These are phyloP conservation scores for Nicotiana obtusifolia DNA, from an alignment of 257 asterid genomes.

Conservation along the genomic window DNA sequence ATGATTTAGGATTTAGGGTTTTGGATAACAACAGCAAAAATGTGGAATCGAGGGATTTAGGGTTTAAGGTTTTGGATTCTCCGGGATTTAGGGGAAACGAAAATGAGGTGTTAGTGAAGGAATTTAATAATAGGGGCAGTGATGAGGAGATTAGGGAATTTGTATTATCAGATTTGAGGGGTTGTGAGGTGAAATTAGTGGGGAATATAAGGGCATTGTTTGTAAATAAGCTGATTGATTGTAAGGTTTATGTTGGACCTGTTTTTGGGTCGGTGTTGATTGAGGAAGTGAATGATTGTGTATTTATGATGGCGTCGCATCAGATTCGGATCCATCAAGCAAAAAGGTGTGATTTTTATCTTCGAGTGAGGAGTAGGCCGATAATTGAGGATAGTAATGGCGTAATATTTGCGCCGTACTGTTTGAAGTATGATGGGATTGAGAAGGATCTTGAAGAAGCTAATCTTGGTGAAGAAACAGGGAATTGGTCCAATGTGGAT, in stretches of 20 bases:
- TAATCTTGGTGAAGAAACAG: slow-evolving; percentile 70
- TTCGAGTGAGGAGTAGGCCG: slow-evolving; percentile 84
- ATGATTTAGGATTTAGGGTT: slow-evolving; percentile 28
- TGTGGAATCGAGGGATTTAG: slow-evolving; percentile 17
- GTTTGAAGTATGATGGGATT: slow-evolving; percentile 56
- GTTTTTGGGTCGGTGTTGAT: slow-evolving; percentile 65
- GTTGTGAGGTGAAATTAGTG: slow-evolving; percentile 61
- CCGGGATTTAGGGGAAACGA: slow-evolving; percentile 57
- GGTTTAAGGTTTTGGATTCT: slow-evolving; percentile 29
- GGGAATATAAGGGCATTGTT: slow-evolving; percentile 79
- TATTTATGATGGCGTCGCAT: slow-evolving; percentile 70
- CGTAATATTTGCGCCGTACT: slow-evolving; percentile 67
- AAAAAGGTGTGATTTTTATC: slow-evolving; percentile 63
- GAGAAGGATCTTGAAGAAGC: slow-evolving; percentile 62
- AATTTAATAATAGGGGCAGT: slow-evolving; percentile 30
- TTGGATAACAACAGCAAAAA: slow-evolving; percentile 19
- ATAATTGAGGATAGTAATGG: slow-evolving; percentile 70
- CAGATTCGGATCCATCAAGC: slow-evolving; percentile 83
- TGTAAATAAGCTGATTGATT: slow-evolving; percentile 48
- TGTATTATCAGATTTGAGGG: slow-evolving; percentile 48
- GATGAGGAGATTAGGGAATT: slow-evolving; percentile 54
- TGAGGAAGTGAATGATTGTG: slow-evolving; percentile 62
- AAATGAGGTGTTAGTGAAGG: slow-evolving; percentile 44
- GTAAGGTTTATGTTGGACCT: slow-evolving; percentile 57
- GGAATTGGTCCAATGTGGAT: slow-evolving; percentile 83